phyloP scores from a whole-genome alignment of 148 eudicot species.

The Amaranthus palmeri region DNA sequence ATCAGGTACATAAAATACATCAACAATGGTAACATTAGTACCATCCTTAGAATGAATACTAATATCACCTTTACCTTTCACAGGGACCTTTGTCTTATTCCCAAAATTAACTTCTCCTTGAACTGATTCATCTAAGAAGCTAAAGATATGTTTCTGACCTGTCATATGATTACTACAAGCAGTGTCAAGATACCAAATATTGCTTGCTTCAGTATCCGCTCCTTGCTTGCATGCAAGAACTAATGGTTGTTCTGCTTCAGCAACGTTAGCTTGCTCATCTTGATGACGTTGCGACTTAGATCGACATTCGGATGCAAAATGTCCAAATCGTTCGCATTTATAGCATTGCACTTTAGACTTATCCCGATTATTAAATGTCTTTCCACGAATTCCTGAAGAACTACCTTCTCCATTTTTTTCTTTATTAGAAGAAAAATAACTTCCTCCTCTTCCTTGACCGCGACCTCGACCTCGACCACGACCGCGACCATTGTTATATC shows the following conservation, averaged over 20 bases:
- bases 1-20: constrained; percentile 8
- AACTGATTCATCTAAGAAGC: too few species aligned
- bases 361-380: background rate
- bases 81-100: too few species aligned
- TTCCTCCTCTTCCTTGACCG: background rate
- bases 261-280: constrained; percentile 9
- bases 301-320: constrained; percentile 11
- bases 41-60: constrained; percentile 9
- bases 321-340: constrained; percentile 1
- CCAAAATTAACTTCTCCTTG: too few species aligned
- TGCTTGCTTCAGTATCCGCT: too few species aligned
- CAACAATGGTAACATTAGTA: constrained; percentile 5
- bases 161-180: too few species aligned
- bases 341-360: background rate
- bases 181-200: too few species aligned
- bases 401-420: background rate
- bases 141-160: too few species aligned
- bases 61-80: too few species aligned
- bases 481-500: background rate
- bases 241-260: constrained; percentile 6
- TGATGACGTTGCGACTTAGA: background rate
- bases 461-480: background rate
- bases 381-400: background rate
- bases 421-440: too few species aligned
- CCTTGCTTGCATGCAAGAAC: too few species aligned